Evolutionary conservation across 1,139 yeast species (phyloP).

Genomic region (Protomyces gravidus): DNA sequence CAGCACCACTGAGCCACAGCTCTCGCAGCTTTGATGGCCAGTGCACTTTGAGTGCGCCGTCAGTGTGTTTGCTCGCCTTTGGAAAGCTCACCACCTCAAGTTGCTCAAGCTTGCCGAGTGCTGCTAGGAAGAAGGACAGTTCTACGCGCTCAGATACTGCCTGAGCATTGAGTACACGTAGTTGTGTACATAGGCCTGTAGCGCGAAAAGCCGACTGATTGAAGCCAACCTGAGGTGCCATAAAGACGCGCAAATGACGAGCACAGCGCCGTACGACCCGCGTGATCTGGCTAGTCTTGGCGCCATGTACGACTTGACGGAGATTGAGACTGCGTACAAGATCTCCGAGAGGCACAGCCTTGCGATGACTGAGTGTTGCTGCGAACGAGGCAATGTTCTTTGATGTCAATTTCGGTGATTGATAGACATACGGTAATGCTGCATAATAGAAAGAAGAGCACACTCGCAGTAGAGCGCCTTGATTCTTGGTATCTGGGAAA

Average conservation of each 20-base stretch:
- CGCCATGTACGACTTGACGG: conserved; percentile 76
- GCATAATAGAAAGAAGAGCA: conserved; percentile 58
- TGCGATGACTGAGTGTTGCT: conserved; percentile 50
- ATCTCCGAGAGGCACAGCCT: conserved; percentile 37
- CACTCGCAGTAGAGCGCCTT: conserved; percentile 54
- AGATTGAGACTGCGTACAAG: conserved; percentile 53
- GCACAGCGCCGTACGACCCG: conserved; percentile 73
- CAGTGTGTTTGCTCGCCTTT: conserved; percentile 54
- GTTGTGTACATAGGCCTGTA: conserved; percentile 60
- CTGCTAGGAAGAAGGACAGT: conserved; percentile 67
- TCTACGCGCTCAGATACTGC: conserved; percentile 88
- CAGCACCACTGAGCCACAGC: conserved; percentile 80
- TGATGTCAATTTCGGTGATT: conserved; percentile 58
- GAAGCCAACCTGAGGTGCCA: conserved; percentile 93
- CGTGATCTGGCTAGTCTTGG: conserved; percentile 89
- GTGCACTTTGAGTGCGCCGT: neutral
- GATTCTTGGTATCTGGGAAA: conserved; percentile 40
- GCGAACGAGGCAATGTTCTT: conserved; percentile 70
- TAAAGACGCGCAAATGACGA: conserved; percentile 56
- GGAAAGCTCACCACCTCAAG: conserved; percentile 82
- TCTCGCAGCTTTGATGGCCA: conserved; percentile 80
- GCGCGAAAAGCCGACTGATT: conserved; percentile 84
- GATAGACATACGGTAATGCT: conserved; percentile 61
- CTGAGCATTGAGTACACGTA: conserved; percentile 70
- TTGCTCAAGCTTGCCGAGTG: conserved; percentile 55